These are phyloP conservation scores for Fusarium setosum DNA, from an alignment of 2,329 filamentous ascomycete species.

Conservation along the genomic window DNA sequence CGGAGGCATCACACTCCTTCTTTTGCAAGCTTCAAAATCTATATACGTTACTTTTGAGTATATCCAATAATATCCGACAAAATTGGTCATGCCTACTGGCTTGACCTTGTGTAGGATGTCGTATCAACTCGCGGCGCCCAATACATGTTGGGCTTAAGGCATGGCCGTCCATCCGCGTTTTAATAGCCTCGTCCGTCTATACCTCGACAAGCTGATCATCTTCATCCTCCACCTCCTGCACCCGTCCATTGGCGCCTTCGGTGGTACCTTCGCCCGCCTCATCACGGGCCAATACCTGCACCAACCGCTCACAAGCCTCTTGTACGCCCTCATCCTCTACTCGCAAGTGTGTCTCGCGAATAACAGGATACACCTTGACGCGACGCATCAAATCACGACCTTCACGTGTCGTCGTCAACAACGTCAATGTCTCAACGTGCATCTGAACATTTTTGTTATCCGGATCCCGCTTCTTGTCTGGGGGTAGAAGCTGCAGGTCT, in stretches of 20 bases:
- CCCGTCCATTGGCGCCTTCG: constrained; percentile 50
- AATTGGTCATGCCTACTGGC: background rate
- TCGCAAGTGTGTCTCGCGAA: constrained; percentile 85
- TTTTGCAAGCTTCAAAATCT: constrained; percentile 22
- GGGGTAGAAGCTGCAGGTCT: constrained; percentile 88
- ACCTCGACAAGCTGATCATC: constrained; percentile 68
- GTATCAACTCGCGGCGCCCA: background rate
- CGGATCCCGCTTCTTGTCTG: constrained; percentile 87
- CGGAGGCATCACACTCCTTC: constrained; percentile 23
- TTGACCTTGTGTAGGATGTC: background rate
- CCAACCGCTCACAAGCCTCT: constrained; percentile 88
- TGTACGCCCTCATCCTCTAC: constrained; percentile 83
- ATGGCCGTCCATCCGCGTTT: too few species aligned
- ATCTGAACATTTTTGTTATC: constrained; percentile 83
- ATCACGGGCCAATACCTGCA: constrained; percentile 88
- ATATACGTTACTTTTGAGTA: constrained; percentile 28
- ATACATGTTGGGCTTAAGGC: too few species aligned
- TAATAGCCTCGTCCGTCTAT: constrained; percentile 49
- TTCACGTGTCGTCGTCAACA: constrained; percentile 82
- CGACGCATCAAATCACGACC: constrained; percentile 80
- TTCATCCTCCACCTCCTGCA: constrained; percentile 60
- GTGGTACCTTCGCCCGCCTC: constrained; percentile 64
- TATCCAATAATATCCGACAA: constrained; percentile 15
- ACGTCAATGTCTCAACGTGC: constrained; percentile 87
- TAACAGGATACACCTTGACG: constrained; percentile 87